Evolutionary conservation across 2,329 filamentous ascomycete genomes (phyloP), one percentile per base, ranked within the genome.

Genomic region (Massarina eburnea): DNA sequence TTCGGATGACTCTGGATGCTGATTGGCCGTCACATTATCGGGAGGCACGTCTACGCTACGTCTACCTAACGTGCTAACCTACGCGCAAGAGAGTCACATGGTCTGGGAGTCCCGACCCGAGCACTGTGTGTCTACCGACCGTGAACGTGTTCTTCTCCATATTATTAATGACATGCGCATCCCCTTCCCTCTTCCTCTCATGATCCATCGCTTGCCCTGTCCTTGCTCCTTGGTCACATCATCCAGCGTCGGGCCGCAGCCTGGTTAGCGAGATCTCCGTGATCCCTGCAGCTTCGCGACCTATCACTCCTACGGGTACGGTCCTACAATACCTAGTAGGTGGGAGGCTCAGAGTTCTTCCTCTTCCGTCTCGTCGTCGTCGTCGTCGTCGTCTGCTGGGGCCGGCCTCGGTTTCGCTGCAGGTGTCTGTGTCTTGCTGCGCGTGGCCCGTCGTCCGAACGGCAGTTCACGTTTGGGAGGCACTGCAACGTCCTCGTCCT

Each of bases 391-490:
- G 53, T 17, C 19, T 45, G 50, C 30, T 50, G 41, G 8, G 14
- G 18, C 17, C 18, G 17, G 34, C 20, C 17, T 2, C n/a, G 34
- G 18, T 39, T 55, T 51, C 17, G 40, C 38, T 10, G 41, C 37
- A n/a, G 44, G 40, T 39, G 35, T 15, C 20, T 52, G 40, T 39
- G 35, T 15, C 20, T 52, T 61, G 34, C 52, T 57, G 15, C 59
- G 56, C 18, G 57, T 61, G 5, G 47, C 46, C 32, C 49, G 49
- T 38, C 58, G 60, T 7, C 49, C 53, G 47, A 71, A 72, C 2
- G 69, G 68, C 19, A 72, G 48, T n/a, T 65, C 58, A 20, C 70
- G 59, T 40, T 51, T 58, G 14, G 67, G 68, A n/a, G 69, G 67
- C n/a, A 49, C 57, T 2, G 47, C 48, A 22, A 46, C 49, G n/a